Evolutionary conservation across 2,329 filamentous ascomycete genomes (phyloP).

Genomic region (Fusarium musae): DNA sequence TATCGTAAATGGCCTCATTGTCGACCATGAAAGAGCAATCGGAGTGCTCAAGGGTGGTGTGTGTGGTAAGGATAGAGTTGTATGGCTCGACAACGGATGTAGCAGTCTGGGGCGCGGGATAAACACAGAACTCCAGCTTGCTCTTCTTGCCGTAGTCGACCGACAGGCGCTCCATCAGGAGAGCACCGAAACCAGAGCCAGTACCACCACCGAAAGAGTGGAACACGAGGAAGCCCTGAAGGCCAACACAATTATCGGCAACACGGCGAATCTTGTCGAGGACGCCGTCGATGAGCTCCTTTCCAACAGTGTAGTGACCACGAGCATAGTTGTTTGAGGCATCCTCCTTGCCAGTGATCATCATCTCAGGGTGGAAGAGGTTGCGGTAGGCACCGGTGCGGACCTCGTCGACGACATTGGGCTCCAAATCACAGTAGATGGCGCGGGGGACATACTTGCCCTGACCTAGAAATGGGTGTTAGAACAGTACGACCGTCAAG

Average conservation of each 20-base stretch:
- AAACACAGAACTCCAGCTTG: slow-evolving; percentile 99
- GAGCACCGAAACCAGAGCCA: slow-evolving; percentile 96
- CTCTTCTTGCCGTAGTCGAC: slow-evolving; percentile 99
- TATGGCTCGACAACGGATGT: slow-evolving; percentile 99
- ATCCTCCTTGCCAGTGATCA: slow-evolving; percentile 99
- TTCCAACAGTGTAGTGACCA: slow-evolving; percentile 99
- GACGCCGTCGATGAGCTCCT: slow-evolving; percentile 98
- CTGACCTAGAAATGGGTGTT: slow-evolving; percentile 71
- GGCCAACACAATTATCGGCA: slow-evolving; percentile 96
- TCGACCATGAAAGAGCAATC: slow-evolving; percentile 99
- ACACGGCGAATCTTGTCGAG: slow-evolving; percentile 98
- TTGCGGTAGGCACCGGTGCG: slow-evolving; percentile 95
- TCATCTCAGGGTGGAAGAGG: slow-evolving; percentile 98
- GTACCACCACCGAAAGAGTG: slow-evolving; percentile 99
- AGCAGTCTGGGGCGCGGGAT: slow-evolving; percentile 95
- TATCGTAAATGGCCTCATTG: slow-evolving; percentile 99
- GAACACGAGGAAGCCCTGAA: slow-evolving; percentile 99
- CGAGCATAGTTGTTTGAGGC: slow-evolving; percentile 99
- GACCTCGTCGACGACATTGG: slow-evolving; percentile 99
- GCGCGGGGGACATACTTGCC: slow-evolving; percentile 99
- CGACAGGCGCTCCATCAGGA: slow-evolving; percentile 98
- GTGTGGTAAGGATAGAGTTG: slow-evolving; percentile 99
- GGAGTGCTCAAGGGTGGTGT: slow-evolving; percentile 99
- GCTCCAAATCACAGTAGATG: slow-evolving; percentile 99
- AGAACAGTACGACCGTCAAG: slow-evolving; percentile 17